Conservation (phyloP, 148 eudicot genomes). For the Chenopodium quinoa region DNA sequence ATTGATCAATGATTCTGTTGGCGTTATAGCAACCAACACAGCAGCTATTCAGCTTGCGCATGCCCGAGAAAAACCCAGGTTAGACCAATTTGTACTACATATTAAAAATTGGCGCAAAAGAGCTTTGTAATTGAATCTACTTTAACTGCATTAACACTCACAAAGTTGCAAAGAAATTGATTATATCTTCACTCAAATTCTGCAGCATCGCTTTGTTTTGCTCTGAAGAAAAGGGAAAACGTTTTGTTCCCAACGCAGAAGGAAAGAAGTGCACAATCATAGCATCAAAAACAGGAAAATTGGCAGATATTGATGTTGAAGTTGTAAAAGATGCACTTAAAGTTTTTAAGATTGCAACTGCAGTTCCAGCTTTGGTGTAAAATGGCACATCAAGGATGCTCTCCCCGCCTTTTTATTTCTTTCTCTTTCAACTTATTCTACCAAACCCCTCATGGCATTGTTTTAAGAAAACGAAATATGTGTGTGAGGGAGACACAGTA, state of each 20-base stretch:
- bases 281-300: constrained; percentile 67
- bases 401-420: not conserved
- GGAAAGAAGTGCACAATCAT: constrained; percentile 58
- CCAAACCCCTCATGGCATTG: not conserved
- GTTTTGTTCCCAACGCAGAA: constrained; percentile 63
- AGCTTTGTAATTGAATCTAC: not conserved
- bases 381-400: not conserved
- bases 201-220: constrained; percentile 79
- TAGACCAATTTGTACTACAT: not conserved
- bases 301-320: constrained; percentile 62
- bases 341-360: constrained; percentile 35
- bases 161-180: not conserved
- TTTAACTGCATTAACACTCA: not conserved
- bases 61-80: constrained; percentile 80
- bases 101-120: not conserved
- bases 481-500: not conserved
- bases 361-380: constrained; percentile 31
- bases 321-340: constrained; percentile 53
- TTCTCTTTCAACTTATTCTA: not conserved
- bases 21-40: constrained; percentile 87
- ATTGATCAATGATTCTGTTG: constrained; percentile 78
- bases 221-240: constrained; percentile 63
- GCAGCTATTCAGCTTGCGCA: constrained; percentile 81
- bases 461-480: not conserved
- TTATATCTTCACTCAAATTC: not conserved